A percentile compares a stretch with the other conserved stretches of the same genome.
These are phyloP conservation scores for Aureobasidium lini DNA, from an alignment of 2,329 filamentous ascomycete species.

Conservation along the genomic window DNA sequence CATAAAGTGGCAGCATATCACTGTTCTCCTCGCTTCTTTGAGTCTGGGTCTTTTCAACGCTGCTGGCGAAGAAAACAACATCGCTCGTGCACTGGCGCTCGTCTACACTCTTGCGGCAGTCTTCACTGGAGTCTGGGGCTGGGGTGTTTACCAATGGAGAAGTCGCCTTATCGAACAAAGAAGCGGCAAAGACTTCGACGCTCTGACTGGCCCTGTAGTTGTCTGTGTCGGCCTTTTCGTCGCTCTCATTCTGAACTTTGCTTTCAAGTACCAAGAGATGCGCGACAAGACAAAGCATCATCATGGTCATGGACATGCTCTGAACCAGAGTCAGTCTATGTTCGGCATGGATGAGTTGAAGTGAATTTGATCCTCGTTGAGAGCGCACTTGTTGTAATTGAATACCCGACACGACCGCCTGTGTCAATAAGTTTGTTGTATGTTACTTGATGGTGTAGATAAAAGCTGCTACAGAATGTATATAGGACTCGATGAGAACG, in stretches of 20 bases:
- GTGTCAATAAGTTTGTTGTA: neutral
- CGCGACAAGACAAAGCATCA: neutral
- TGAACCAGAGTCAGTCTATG: neutral
- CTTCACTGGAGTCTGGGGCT: constrained; percentile 84
- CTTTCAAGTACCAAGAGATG: constrained; percentile 52
- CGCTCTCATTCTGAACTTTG: constrained; percentile 80
- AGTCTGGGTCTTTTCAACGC: constrained; percentile 84
- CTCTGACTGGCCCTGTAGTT: constrained; percentile 72
- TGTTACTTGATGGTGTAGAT: neutral
- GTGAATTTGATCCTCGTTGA: neutral
- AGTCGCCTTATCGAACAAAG: constrained; percentile 72
- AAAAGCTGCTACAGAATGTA: neutral
- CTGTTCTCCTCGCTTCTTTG: constrained; percentile 74
- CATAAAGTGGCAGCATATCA: constrained; percentile 97
- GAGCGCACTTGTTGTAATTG: neutral
- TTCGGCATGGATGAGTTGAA: constrained; percentile 1
- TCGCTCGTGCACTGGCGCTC: constrained; percentile 72
- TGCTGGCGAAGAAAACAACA: constrained; percentile 62
- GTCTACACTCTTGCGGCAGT: constrained; percentile 74
- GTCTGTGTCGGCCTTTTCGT: constrained; percentile 72
- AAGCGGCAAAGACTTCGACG: constrained; percentile 91
- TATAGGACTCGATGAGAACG: neutral
- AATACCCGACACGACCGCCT: neutral
- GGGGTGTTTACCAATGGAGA: constrained; percentile 68
- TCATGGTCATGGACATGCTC: neutral